Conservation (phyloP, 1,284 basidiomycete species). For the Fomitopsis schrenkii region DNA sequence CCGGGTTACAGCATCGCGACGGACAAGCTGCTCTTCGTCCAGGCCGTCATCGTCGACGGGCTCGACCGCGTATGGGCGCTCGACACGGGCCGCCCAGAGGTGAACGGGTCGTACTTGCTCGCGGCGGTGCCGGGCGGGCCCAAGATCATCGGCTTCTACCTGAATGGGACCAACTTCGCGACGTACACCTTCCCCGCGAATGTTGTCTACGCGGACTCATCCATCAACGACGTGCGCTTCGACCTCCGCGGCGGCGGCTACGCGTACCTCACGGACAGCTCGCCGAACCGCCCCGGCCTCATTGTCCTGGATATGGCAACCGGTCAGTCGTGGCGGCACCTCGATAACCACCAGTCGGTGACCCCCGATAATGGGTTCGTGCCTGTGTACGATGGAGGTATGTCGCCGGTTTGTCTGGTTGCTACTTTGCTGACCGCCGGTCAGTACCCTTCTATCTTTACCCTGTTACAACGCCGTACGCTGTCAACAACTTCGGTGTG, state of each 20-base stretch:
- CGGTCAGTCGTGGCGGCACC: constrained; percentile 27
- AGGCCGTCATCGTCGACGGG: constrained; percentile 25
- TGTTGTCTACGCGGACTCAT: constrained; percentile 24
- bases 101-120: constrained; percentile 21
- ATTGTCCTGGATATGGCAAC: constrained; percentile 27
- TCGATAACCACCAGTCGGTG: constrained; percentile 20
- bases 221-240: constrained; percentile 28
- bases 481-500: constrained; percentile 10
- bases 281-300: constrained; percentile 20
- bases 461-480: constrained; percentile 13
- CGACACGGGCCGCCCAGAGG: constrained; percentile 23
- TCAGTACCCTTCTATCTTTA: constrained; percentile 6
- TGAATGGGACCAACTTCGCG: constrained; percentile 22
- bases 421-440: background rate
- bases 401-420: background rate
- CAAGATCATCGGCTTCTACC: constrained; percentile 29
- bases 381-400: constrained; percentile 22
- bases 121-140: constrained; percentile 23
- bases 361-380: constrained; percentile 18
- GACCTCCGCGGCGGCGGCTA: constrained; percentile 26
- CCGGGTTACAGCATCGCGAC: constrained; percentile 19
- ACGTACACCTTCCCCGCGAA: constrained; percentile 24
- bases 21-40: constrained; percentile 24
- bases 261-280: constrained; percentile 28
- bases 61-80: constrained; percentile 28